Percentiles rank a stretch among this genome's conserved stretches.
These are phyloP conservation scores for Cichorium intybus DNA, from an alignment of 140 eudicot genomes.

Conservation along the genomic window DNA sequence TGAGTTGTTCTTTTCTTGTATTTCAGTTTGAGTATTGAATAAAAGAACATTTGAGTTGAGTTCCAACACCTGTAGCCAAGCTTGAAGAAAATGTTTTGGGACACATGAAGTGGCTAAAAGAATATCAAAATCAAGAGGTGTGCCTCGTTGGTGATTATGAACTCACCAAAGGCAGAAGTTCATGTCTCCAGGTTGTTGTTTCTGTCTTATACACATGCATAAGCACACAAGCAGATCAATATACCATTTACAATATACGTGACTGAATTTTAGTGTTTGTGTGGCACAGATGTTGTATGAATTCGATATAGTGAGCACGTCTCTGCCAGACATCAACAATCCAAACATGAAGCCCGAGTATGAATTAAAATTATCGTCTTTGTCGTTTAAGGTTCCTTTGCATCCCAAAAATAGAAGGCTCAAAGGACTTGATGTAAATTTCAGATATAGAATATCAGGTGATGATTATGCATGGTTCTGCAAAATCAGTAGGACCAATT, in stretches of 20 bases:
- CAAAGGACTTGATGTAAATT: no score
- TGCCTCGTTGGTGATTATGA: neutral
- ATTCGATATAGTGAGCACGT: constrained; percentile 20
- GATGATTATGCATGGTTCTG: constrained; percentile 11
- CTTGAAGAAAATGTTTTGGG: neutral
- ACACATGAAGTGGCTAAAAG: no score
- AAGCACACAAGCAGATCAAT: neutral
- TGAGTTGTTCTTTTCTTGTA: no score
- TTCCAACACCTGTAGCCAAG: neutral
- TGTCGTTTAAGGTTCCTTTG: constrained; percentile 17
- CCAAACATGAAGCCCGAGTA: neutral
- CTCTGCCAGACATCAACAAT: constrained; percentile 17
- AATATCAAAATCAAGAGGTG: neutral
- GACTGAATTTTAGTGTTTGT: neutral
- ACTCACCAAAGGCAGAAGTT: neutral
- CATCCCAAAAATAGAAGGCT: neutral
- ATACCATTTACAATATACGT: neutral
- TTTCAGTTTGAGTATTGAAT: neutral
- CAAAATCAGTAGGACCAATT: neutral
- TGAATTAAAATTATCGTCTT: neutral
- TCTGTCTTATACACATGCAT: neutral
- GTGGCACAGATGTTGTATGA: no score
- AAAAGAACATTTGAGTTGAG: no score
- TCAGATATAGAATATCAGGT: constrained; percentile 8
- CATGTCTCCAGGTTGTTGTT: neutral